These are phyloP conservation scores for Uronychia binucleata DNA, from an alignment of 73 alveolate species.

Conservation along the genomic window DNA sequence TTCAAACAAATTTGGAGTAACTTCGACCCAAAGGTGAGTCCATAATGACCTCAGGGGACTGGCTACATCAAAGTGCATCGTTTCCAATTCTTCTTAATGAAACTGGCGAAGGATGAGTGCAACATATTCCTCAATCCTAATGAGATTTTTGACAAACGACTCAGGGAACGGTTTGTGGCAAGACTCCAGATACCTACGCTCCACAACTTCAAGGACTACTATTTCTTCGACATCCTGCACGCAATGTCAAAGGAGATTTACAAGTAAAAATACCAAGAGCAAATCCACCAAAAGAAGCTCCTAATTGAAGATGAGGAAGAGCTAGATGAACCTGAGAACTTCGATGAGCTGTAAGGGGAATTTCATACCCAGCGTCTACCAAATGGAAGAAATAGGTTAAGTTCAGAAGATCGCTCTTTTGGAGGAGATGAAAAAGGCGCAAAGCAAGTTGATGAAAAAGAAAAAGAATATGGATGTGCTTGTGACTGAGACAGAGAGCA, in stretches of 20 bases:
- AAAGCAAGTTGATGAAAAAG: neutral
- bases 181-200: neutral
- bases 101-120: neutral
- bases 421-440: neutral
- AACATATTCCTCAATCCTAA: neutral
- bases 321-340: neutral
- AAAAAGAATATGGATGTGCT: neutral
- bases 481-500: neutral
- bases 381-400: neutral
- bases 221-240: neutral
- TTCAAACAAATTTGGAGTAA: neutral
- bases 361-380: neutral
- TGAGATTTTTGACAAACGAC: neutral
- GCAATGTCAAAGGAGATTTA: neutral
- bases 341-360: neutral
- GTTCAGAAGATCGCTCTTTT: neutral
- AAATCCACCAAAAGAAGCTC: neutral
- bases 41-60: no score
- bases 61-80: neutral
- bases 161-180: neutral
- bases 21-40: slow-evolving; percentile 1
- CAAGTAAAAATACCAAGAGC: neutral
- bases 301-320: neutral
- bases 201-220: neutral
- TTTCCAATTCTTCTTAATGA: neutral